Base-by-base conservation (phyloP, 495 filamentous ascomycete genomes). In the Hypoxylon fuscum region DNA sequence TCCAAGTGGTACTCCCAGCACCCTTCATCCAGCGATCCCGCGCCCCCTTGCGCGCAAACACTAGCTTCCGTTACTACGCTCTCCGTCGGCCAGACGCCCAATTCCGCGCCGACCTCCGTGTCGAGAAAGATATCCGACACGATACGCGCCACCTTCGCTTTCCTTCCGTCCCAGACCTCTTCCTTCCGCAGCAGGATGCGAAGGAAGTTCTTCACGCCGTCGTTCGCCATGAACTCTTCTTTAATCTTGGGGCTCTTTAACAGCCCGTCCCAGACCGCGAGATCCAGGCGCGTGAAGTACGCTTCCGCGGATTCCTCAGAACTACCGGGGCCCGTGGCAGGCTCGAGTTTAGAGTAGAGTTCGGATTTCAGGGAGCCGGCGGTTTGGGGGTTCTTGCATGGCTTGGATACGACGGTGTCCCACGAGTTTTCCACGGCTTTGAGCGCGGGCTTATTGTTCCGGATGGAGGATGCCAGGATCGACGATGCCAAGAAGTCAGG, bases 391-490 rank as follows among this genome's bases (percentile, higher is more conserved):
- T 37, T 50, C 0, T 62, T 31, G 59, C 76, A 77, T 11, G 40
- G 40, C 41, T 69, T 72, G 12, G 56, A 65, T 38, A 74, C 49
- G 1, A 78, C 67, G 17, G 41, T 34, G 1, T 71, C 64, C 73
- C 80, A 83, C 21, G 75, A 74, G 5, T 64, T 54, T n/a, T 71
- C 69, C 1, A 85, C 73, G 44, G 79, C 74, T 14, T 66, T 59
- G 35, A 88, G 76, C 0, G 87, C 86, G 18, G 79, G 82, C 18
- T 83, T 82, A 69, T 90, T 90, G 72, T 89, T 90, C 53, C 86
- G 83, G 20, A 86, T 54, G 0, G 87, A 69, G 0, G 77, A 81
- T 5, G 79, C 76, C 1, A 90, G 67, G 51, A 84, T 79, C 1
- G 81, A 69, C 7, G 86, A 79, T 1, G 85, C 81, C 55, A 79